A percentile compares a stretch with the other conserved stretches of the same genome.
These are phyloP conservation scores for Didymosphaeria variabile DNA, from an alignment of 2,329 filamentous ascomycete species.

Conservation along the genomic window DNA sequence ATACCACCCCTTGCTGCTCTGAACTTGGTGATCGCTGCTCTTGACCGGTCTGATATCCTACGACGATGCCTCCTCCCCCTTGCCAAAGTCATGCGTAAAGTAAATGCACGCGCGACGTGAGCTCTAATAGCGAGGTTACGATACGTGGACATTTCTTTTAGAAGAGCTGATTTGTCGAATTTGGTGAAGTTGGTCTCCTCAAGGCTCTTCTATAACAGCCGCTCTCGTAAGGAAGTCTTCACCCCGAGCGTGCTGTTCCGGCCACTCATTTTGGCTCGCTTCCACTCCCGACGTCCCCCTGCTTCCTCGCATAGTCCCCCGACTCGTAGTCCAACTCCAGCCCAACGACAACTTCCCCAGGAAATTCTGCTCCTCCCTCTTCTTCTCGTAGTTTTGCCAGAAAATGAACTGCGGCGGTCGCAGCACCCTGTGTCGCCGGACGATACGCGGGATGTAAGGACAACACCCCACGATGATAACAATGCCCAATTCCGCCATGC, in stretches of 20 bases:
- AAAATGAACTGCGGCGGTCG: not conserved
- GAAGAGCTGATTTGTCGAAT: no score
- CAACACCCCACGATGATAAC: conserved; percentile 19
- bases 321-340: not conserved
- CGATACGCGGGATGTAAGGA: conserved; percentile 14
- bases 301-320: no score
- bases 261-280: not conserved
- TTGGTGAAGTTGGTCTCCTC: no score
- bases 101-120: no score
- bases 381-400: not conserved
- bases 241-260: not conserved
- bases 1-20: no score
- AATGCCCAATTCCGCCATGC: conserved; percentile 15
- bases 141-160: no score
- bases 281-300: not conserved
- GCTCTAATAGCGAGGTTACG: no score
- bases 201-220: not conserved
- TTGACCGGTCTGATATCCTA: no score
- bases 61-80: no score
- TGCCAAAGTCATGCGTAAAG: no score
- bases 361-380: not conserved
- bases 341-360: not conserved
- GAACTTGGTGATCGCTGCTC: no score
- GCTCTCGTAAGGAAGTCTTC: not conserved
- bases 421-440: not conserved